Percentiles rank a stretch among this genome's conserved stretches.
Evolutionary conservation across 495 filamentous ascomycete genomes (phyloP).

Genomic region (Haplographium delicatum): DNA sequence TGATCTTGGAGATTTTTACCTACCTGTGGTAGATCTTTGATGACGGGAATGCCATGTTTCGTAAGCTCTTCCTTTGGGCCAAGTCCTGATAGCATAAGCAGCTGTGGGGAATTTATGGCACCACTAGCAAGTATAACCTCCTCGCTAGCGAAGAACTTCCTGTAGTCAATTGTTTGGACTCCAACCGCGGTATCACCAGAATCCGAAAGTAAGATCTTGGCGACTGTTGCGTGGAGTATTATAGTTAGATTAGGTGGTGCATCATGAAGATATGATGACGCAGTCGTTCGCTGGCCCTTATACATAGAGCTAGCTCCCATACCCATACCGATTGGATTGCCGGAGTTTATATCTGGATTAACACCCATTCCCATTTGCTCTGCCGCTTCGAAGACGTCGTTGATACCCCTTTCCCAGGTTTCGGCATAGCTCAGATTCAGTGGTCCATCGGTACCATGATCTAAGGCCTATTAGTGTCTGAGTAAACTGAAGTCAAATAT

Average conservation of each 20-base stretch:
- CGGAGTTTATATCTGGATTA: constrained; percentile 55
- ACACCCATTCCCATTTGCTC: constrained; percentile 40
- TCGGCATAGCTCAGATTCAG: constrained; percentile 42
- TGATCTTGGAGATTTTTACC: constrained; percentile 36
- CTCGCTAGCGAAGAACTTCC: constrained; percentile 39
- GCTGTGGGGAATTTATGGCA: constrained; percentile 51
- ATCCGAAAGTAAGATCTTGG: constrained; percentile 45
- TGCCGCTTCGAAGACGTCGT: constrained; percentile 38
- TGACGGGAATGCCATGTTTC: constrained; percentile 46
- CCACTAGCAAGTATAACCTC: constrained; percentile 57
- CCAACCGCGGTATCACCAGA: constrained; percentile 47
- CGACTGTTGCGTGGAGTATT: constrained; percentile 41
- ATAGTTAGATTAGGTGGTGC: constrained; percentile 47
- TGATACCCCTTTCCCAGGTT: constrained; percentile 46
- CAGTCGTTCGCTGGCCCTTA: constrained; percentile 46
- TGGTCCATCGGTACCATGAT: constrained; percentile 47
- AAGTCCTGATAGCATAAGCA: constrained; percentile 62
- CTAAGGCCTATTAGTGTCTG: too few relatives aligned
- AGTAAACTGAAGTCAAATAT: neutral
- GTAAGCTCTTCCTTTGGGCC: constrained; percentile 48
- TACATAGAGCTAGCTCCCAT: constrained; percentile 42
- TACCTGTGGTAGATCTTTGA: constrained; percentile 43
- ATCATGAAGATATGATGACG: constrained; percentile 41
- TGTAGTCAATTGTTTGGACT: constrained; percentile 33
- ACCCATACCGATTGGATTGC: constrained; percentile 54